Base-by-base conservation (phyloP, 1,284 basidiomycete genomes). In the Rhodotorula sp. region DNA sequence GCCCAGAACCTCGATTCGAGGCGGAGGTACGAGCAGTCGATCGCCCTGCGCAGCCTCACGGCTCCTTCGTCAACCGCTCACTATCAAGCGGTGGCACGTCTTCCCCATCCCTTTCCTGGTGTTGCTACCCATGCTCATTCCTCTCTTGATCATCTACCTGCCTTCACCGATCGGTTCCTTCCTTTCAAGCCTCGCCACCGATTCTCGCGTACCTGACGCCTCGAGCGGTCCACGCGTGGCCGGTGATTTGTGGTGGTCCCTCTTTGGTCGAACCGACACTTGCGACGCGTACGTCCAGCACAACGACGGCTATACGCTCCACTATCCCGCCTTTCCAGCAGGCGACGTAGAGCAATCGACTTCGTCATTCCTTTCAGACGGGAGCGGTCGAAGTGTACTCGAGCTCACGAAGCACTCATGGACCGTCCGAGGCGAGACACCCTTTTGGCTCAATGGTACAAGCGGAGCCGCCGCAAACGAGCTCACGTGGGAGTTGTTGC, bases 221-320 rank as follows among this genome's bases (percentile, higher is more conserved):
- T 44, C 57, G 6, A 42, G 1, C 1, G 10, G 37, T 42, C 53
- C 64, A 0, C 46, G 42, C 20, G 33, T 58, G 22, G 46, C 66
- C 8, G 77, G 77, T 10, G 71, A 68, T 22, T 62, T 77, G 22
- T 76, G 75, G 60, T 78, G 77, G 77, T 75, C 73, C 17, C 68
- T 78, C 15, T 78, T 78, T 60, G 77, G 77, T 1, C 60, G 69
- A 1, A 68, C 68, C 63, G 67, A 75, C 30, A 17, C 42, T 4
- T 71, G 74, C 45, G 70, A 66, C 60, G 44, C 55, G 4, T 74
- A 67, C 66, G 74, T 75, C 12, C 20, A 63, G 20, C 74, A 75
- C 51, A 7, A 30, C 55, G 74, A 75, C 58, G 72, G 72, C 0
- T 75, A 71, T 57, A 74, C 74, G 45, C 64, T 75, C 4, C 74